These are phyloP conservation scores for Penicillium waksmanii DNA, from an alignment of 495 filamentous ascomycete species.

Conservation along the genomic window DNA sequence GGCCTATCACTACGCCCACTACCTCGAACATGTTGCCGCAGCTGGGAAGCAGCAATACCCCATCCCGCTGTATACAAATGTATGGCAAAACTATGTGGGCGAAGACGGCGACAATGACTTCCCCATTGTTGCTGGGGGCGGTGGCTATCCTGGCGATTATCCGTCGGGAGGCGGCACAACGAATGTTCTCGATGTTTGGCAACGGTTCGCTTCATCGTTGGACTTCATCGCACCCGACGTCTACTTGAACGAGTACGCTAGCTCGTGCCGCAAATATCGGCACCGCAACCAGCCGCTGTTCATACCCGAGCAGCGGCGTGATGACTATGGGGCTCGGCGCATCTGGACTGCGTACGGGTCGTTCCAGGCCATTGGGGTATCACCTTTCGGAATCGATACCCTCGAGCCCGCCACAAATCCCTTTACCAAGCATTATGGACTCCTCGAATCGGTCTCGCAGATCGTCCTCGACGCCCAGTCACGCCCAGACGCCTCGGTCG, in stretches of 20 bases:
- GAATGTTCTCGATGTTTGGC: constrained; percentile 51
- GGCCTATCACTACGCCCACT: constrained; percentile 51
- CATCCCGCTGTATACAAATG: constrained; percentile 52
- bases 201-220: constrained; percentile 43
- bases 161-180: constrained; percentile 47
- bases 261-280: constrained; percentile 45
- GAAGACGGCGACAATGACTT: constrained; percentile 34
- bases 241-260: constrained; percentile 49
- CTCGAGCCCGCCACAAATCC: constrained; percentile 36
- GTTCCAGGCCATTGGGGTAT: constrained; percentile 45
- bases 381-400: constrained; percentile 54
- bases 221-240: constrained; percentile 56
- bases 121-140: constrained; percentile 47
- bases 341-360: constrained; percentile 49
- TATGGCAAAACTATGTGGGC: constrained; percentile 47
- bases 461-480: constrained; percentile 48
- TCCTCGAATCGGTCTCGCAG: constrained; percentile 37
- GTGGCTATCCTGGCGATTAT: constrained; percentile 48
- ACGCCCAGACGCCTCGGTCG: constrained; percentile 36
- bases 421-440: constrained; percentile 44
- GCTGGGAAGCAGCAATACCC: constrained; percentile 47
- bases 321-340: constrained; percentile 50
- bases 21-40: constrained; percentile 46
- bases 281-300: constrained; percentile 51
- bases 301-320: constrained; percentile 54